phyloP scores from a whole-genome alignment of 352 stramenopile genomes.

The Pythium aquatile region DNA sequence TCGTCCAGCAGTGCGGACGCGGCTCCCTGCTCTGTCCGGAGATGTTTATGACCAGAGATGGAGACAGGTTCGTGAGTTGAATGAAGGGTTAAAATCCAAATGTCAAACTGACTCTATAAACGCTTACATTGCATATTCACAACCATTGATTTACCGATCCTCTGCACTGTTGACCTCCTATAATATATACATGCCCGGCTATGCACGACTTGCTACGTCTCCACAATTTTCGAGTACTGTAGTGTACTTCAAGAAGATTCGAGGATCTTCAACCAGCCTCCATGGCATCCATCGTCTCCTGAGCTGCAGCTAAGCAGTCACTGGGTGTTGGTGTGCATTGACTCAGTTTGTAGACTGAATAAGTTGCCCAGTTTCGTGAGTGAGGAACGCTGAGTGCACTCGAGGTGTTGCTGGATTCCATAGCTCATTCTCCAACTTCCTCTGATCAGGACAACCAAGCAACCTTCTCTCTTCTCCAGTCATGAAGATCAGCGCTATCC shows the following conservation, averaged over 20 bases:
- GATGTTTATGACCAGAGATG: not conserved
- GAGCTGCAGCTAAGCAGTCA: too few species aligned
- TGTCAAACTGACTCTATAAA: not conserved
- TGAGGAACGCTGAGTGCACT: not conserved
- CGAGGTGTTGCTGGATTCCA: not conserved
- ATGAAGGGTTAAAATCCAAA: not conserved
- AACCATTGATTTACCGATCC: too few species aligned
- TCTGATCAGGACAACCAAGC: not conserved
- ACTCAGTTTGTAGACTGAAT: not conserved
- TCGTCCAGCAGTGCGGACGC: not conserved
- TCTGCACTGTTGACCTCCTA: not conserved
- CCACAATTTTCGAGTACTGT: not conserved
- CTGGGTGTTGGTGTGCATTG: not conserved
- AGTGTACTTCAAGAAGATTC: not conserved
- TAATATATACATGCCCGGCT: not conserved
- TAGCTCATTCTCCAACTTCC: slow-evolving; percentile 12
- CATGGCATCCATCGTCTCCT: not conserved
- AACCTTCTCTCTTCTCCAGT: not conserved
- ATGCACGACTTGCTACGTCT: not conserved
- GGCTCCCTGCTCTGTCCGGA: not conserved
- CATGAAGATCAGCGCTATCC: slow-evolving; percentile 12
- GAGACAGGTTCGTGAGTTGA: not conserved
- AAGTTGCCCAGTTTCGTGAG: not conserved
- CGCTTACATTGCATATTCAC: not conserved
- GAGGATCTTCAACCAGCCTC: not conserved